Evolutionary conservation across 352 stramenopile species (phyloP).

Genomic region (Hyaloperonospora arabidopsidis): DNA sequence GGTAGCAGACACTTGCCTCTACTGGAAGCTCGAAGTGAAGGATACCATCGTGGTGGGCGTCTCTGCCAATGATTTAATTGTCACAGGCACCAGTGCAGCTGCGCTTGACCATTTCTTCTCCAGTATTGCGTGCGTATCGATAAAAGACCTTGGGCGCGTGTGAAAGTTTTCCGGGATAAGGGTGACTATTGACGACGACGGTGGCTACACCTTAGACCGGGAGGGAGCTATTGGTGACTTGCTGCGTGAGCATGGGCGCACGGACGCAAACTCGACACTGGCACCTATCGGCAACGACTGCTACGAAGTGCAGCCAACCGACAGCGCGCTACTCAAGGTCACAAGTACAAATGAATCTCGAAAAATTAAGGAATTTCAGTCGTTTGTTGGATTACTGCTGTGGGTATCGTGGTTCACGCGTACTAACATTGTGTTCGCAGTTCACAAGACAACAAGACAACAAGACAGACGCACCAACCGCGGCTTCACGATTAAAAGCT

Average conservation of each 20-base stretch:
- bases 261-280: background rate
- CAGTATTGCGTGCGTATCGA: background rate
- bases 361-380: background rate
- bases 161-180: background rate
- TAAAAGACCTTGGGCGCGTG: background rate
- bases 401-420: constrained; percentile 11
- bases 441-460: too few relatives aligned
- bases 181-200: background rate
- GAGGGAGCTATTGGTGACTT: background rate
- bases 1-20: too few relatives aligned
- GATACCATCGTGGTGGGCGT: background rate
- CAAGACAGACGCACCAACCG: constrained; percentile 4
- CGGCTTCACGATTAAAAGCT: constrained; percentile 6
- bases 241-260: background rate
- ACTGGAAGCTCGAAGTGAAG: too few relatives aligned
- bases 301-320: too few relatives aligned
- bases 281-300: background rate
- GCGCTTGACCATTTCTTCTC: background rate
- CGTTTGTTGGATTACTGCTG: too few relatives aligned
- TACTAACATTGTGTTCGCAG: constrained; percentile 21
- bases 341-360: background rate
- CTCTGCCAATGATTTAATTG: background rate
- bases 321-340: background rate
- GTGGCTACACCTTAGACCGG: background rate
- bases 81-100: background rate